These are phyloP conservation scores for Claviceps humidiphila DNA, from an alignment of 2,329 filamentous ascomycete genomes.

Conservation along the genomic window DNA sequence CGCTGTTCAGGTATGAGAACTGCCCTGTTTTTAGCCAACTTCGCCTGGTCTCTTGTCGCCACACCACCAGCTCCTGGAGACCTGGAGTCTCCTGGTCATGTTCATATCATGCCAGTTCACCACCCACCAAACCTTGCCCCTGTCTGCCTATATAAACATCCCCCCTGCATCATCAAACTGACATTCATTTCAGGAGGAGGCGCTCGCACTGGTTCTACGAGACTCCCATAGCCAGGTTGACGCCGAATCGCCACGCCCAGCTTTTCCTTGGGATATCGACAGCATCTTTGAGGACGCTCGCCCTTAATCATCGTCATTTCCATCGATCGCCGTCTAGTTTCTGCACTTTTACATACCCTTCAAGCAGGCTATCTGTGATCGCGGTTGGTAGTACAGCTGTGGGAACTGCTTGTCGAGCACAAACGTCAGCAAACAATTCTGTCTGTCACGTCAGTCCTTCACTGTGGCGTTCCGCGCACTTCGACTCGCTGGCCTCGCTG, in stretches of 20 bases:
- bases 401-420: background rate
- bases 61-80: background rate
- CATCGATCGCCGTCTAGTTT: background rate
- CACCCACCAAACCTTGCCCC: background rate
- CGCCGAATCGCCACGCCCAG: background rate
- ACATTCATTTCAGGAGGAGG: background rate
- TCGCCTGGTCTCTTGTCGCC: background rate
- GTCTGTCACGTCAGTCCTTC: constrained; percentile 8
- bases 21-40: background rate
- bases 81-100: background rate
- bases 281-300: background rate
- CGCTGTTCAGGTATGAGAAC: background rate
- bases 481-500: constrained; percentile 39
- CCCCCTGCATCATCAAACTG: background rate
- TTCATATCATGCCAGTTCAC: constrained; percentile 3
- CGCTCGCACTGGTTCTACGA: background rate
- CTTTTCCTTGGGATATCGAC: background rate
- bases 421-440: background rate
- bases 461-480: constrained; percentile 44
- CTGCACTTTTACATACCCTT: background rate
- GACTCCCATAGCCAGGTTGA: background rate
- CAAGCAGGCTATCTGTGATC: background rate
- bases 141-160: background rate
- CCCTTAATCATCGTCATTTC: background rate
- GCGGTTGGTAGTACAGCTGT: background rate